phyloP scores from a whole-genome alignment of 495 filamentous ascomycete species.

The Neurospora hispaniola region DNA sequence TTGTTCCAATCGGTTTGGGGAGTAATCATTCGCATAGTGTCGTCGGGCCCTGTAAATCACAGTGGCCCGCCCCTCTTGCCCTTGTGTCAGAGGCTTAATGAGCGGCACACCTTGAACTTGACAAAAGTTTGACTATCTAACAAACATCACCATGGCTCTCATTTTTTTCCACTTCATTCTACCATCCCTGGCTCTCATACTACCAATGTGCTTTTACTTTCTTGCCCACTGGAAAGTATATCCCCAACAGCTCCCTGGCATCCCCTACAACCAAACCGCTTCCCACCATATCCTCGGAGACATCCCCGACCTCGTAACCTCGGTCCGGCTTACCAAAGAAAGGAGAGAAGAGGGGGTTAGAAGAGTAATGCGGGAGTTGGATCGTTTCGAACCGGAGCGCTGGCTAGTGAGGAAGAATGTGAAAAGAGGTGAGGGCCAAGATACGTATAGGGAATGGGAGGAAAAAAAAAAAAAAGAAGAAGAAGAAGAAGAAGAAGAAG shows the following conservation, averaged over 20 bases:
- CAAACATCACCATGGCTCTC: neutral
- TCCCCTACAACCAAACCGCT: slow-evolving; percentile 25
- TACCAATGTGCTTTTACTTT: neutral
- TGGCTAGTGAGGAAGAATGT: slow-evolving; percentile 18
- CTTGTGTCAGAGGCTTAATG: neutral
- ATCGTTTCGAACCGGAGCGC: slow-evolving; percentile 18
- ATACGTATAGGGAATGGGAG: neutral
- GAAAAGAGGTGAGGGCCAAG: slow-evolving; percentile 2
- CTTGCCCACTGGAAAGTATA: slow-evolving; percentile 1
- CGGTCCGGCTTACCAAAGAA: slow-evolving; percentile 4
- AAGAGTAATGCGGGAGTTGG: slow-evolving; percentile 13
- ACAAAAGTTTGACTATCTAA: neutral
- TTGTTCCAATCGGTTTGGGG: neutral
- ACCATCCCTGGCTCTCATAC: neutral
- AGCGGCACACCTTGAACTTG: neutral
- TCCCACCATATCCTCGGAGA: slow-evolving; percentile 22
- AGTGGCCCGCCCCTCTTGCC: neutral
- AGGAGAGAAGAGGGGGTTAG: slow-evolving; percentile 4
- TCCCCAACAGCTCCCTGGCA: slow-evolving; percentile 23
- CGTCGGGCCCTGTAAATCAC: neutral
- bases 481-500: no score
- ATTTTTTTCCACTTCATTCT: neutral
- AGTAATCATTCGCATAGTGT: neutral
- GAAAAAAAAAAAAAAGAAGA: no score
- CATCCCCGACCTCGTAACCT: slow-evolving; percentile 12